phyloP scores from a whole-genome alignment of 2,329 filamentous ascomycete genomes.

The Pyrenophora tritici-repentis region DNA sequence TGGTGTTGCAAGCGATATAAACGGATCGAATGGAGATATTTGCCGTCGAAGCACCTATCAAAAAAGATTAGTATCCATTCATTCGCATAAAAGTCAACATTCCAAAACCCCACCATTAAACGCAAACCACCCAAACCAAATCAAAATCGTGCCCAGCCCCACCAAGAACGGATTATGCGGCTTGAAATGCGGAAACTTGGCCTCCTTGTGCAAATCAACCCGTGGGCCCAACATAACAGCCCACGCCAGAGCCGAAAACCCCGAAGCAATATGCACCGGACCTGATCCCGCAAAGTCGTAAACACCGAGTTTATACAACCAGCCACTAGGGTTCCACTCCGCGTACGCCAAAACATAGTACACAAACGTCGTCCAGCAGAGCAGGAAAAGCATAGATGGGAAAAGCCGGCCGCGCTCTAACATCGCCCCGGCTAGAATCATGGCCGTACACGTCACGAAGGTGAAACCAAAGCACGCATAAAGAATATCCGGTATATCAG shows the following conservation, averaged over 20 bases:
- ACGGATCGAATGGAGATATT: constrained; percentile 60
- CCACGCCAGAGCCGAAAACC: constrained; percentile 73
- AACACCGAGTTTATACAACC: constrained; percentile 70
- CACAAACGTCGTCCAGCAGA: constrained; percentile 45
- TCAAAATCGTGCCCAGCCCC: constrained; percentile 71
- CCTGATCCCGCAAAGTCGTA: constrained; percentile 78
- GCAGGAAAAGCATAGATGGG: constrained; percentile 40
- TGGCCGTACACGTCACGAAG: constrained; percentile 40
- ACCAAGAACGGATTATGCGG: constrained; percentile 77
- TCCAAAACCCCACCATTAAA: constrained; percentile 49
- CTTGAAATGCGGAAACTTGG: constrained; percentile 63
- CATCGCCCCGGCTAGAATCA: constrained; percentile 44
- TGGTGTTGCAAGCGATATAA: constrained; percentile 64
- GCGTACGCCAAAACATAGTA: constrained; percentile 67
- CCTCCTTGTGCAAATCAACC: constrained; percentile 62
- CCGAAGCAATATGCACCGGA: constrained; percentile 75
- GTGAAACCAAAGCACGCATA: constrained; percentile 45
- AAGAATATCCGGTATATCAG: constrained; percentile 41
- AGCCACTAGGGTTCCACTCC: constrained; percentile 77
- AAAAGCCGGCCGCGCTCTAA: constrained; percentile 38
- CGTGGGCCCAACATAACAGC: constrained; percentile 75
- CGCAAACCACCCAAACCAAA: constrained; percentile 46
- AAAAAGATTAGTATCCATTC: not conserved
- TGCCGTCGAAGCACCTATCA: constrained; percentile 46
- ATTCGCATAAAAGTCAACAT: no score